These are phyloP conservation scores for Psilocybe sp. DNA, from an alignment of 768 basidiomycete genomes.

Conservation along the genomic window DNA sequence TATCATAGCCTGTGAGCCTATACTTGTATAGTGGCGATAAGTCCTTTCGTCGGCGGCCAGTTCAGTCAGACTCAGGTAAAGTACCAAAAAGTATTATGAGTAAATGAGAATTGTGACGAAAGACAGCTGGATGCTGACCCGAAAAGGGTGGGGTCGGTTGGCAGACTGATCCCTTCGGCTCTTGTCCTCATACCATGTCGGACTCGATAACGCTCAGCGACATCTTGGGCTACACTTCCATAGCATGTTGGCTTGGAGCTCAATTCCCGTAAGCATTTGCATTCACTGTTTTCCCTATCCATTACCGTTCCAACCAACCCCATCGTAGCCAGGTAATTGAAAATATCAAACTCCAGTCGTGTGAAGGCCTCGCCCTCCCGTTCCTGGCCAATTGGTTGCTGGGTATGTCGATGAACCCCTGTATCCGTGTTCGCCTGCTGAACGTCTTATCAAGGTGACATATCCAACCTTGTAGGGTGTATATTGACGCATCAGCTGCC, in stretches of 20 bases:
- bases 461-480: constrained; percentile 90
- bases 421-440: constrained; percentile 2
- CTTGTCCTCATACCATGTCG: constrained; percentile 22
- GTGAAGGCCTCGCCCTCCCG: constrained; percentile 88
- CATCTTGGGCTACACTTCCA: constrained; percentile 66
- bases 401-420: constrained; percentile 44
- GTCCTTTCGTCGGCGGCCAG: too few relatives aligned
- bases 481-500: constrained; percentile 90
- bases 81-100: background rate
- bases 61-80: too few relatives aligned
- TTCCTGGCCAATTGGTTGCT: constrained; percentile 93
- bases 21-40: too few relatives aligned
- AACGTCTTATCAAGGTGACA: constrained; percentile 59
- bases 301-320: constrained; percentile 3
- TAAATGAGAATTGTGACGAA: constrained; percentile 6
- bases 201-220: constrained; percentile 48
- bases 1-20: too few relatives aligned
- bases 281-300: background rate
- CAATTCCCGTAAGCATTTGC: constrained; percentile 75
- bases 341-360: constrained; percentile 72
- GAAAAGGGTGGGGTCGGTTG: constrained; percentile 6
- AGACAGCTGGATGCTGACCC: constrained; percentile 1
- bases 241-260: constrained; percentile 80
- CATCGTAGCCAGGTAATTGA: constrained; percentile 73
- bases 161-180: constrained; percentile 14